These are phyloP conservation scores for Cercospora berteroae DNA, from an alignment of 2,329 filamentous ascomycete species.

Conservation along the genomic window DNA sequence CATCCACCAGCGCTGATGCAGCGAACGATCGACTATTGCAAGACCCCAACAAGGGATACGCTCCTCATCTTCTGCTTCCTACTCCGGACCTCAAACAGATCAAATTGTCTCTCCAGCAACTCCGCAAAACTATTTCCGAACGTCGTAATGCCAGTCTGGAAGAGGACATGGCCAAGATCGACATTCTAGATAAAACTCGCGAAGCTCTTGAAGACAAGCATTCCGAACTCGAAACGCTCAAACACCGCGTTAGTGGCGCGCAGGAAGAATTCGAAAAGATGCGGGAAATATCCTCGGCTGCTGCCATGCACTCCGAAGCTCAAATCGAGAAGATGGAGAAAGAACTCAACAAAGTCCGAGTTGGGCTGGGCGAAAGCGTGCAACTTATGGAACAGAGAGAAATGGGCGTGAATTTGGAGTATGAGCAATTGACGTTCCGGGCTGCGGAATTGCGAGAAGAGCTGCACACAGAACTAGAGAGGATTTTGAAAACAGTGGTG, in stretches of 20 bases:
- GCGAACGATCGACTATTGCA: constrained; percentile 70
- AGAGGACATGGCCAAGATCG: constrained; percentile 89
- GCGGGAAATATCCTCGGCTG: constrained; percentile 75
- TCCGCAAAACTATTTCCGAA: constrained; percentile 91
- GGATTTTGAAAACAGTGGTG: constrained; percentile 94
- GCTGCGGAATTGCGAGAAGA: constrained; percentile 88
- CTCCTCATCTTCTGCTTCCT: constrained; percentile 81
- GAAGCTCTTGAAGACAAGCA: constrained; percentile 96
- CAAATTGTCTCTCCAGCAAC: constrained; percentile 71
- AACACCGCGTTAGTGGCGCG: constrained; percentile 81
- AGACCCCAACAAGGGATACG: constrained; percentile 81
- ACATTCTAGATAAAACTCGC: constrained; percentile 88
- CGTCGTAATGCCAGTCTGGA: constrained; percentile 78
- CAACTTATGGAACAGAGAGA: constrained; percentile 91
- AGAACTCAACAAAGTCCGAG: constrained; percentile 89
- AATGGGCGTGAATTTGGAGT: constrained; percentile 97
- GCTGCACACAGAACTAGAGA: constrained; percentile 94
- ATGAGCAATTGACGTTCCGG: constrained; percentile 85
- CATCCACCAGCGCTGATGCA: constrained; percentile 45
- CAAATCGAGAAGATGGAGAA: constrained; percentile 99
- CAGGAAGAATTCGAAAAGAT: constrained; percentile 94
- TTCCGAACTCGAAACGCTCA: constrained; percentile 85
- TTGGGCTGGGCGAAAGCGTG: constrained; percentile 77
- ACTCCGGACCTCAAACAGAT: constrained; percentile 86
- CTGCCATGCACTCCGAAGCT: constrained; percentile 83